phyloP scores from a whole-genome alignment of 192 early-diverging fungal species.

The Entomortierella parvispora region DNA sequence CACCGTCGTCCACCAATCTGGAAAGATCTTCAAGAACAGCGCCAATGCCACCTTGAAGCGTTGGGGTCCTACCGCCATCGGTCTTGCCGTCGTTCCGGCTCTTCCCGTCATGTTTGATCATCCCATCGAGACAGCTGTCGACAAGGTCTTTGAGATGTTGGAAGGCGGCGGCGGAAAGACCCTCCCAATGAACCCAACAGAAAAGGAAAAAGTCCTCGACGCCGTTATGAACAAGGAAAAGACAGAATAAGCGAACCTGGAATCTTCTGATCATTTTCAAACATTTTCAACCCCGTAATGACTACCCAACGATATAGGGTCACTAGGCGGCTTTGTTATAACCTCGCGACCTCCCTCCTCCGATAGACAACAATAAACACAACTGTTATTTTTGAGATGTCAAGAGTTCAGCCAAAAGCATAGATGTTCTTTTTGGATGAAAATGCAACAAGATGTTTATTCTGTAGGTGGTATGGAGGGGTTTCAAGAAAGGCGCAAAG shows the following conservation, averaged over 20 bases:
- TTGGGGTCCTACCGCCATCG: constrained; percentile 70
- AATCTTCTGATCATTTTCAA: neutral
- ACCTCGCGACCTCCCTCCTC: no score
- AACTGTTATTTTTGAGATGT: neutral
- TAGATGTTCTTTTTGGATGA: neutral
- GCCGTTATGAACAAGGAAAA: constrained; percentile 39
- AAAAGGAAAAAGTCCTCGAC: constrained; percentile 33
- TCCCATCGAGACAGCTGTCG: constrained; percentile 67
- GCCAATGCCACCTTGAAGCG: constrained; percentile 56
- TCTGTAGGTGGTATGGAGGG: no score
- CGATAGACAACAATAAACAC: constrained; percentile 1
- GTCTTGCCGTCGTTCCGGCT: constrained; percentile 69
- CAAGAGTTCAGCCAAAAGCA: neutral
- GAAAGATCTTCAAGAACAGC: constrained; percentile 55
- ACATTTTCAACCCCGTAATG: no score
- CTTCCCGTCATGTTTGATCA: constrained; percentile 74
- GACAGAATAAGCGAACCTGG: constrained; percentile 37
- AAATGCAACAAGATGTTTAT: neutral
- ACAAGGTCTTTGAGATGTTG: constrained; percentile 65
- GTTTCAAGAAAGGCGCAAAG: no score
- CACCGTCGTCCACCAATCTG: constrained; percentile 63
- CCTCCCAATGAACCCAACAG: constrained; percentile 34
- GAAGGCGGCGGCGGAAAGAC: constrained; percentile 42
- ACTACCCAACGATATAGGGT: no score
- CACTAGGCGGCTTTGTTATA: no score